Evolutionary conservation across 2,329 filamentous ascomycete genomes (phyloP), one percentile per base, ranked within the genome.

Genomic region (Ceratocystis lukuohia): DNA sequence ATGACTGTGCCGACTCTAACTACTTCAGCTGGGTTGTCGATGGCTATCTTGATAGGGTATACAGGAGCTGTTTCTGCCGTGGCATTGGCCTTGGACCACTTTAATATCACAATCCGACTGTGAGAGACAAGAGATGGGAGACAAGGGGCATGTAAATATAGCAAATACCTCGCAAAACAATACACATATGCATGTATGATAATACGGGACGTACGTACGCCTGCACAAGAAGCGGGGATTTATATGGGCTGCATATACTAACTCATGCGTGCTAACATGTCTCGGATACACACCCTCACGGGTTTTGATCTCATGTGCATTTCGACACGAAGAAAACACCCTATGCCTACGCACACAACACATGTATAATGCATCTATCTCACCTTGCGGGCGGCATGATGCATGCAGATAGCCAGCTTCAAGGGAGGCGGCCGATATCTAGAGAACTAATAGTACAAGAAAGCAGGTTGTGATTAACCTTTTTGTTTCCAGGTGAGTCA

Each of bases 1-100:
- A 80, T 99, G 80, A 89, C 86, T 3, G 75, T 97, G 65, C 86
- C 87, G 48, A 99, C 94, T 2, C 76, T 97, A 70, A 82, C 93
- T 73, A 84, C 88, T 69, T 80, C 80, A 3, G 82, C 84, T 7
- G 71, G 81, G 2, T 74, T 78, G 66, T 84, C 91, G 0, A 89
- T 96, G 84, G 85, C 75, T 0, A 84, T 96, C 44, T 75, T 99
- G 69, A 75, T 90, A 25, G 83, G 75, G 4, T 97, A 97, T 75
- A 86, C 87, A 63, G 82, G 78, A 1, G 76, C 80, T 0, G 69
- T 96, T 57, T 88, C 89, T 0, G 82, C 75, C 0, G 73, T 89
- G 62, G 93, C 91, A 1, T 76, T 93, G 15, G 78, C 74, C 1
- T 74, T 93, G 69, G 88, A 93, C 74, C 71, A 75, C 64, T 84